phyloP scores from a whole-genome alignment of 2,329 filamentous ascomycete genomes.

The Venturia carpophila region DNA sequence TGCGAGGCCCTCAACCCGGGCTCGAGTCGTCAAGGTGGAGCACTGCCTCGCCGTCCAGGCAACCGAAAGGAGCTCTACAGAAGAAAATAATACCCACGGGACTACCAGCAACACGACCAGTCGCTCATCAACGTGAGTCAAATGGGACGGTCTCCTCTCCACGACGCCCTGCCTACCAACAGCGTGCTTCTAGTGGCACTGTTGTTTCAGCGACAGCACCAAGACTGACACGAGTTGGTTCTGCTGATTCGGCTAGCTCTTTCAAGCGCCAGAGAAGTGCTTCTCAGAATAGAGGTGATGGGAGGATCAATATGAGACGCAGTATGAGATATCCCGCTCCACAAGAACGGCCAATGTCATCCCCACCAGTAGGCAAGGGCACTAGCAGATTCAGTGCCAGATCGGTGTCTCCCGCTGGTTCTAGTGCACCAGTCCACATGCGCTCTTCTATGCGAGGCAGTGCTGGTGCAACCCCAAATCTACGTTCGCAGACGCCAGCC shows the following conservation, averaged over 20 bases:
- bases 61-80: slow-evolving; percentile 31
- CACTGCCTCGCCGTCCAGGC: slow-evolving; percentile 23
- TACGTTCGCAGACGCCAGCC: neutral
- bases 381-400: slow-evolving; percentile 59
- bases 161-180: neutral
- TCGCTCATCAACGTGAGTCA: neutral
- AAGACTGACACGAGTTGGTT: slow-evolving; percentile 33
- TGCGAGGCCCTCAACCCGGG: slow-evolving; percentile 19
- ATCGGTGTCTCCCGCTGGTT: slow-evolving; percentile 59
- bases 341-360: neutral
- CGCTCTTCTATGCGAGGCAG: slow-evolving; percentile 20
- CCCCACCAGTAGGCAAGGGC: slow-evolving; percentile 23
- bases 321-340: slow-evolving; percentile 57
- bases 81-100: slow-evolving; percentile 32
- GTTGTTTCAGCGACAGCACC: slow-evolving; percentile 26
- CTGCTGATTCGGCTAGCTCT: slow-evolving; percentile 55
- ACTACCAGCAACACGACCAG: neutral
- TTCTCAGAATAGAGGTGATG: slow-evolving; percentile 32
- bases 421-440: slow-evolving; percentile 35
- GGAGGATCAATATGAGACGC: slow-evolving; percentile 55
- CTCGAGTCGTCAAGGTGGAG: slow-evolving; percentile 31
- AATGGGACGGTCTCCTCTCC: neutral
- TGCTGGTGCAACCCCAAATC: neutral
- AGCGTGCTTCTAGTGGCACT: slow-evolving; percentile 2
- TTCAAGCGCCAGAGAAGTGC: slow-evolving; percentile 59